phyloP scores from a whole-genome alignment of 2,329 filamentous ascomycete species.

The Colletotrichum sp. region DNA sequence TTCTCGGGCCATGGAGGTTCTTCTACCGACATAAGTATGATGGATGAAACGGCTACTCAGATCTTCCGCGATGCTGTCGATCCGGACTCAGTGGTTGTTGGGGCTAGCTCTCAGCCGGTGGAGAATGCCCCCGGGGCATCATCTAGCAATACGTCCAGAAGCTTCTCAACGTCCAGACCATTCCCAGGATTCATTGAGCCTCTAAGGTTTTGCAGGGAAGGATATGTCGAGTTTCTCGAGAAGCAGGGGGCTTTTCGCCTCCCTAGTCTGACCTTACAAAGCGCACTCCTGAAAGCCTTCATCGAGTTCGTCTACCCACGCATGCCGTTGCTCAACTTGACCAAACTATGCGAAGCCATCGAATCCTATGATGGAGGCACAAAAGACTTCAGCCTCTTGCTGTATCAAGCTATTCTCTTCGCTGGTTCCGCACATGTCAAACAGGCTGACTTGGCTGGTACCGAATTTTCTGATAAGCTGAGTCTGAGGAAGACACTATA shows the following conservation, averaged over 20 bases:
- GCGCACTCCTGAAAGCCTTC: neutral
- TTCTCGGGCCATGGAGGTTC: neutral
- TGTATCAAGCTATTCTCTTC: neutral
- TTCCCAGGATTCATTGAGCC: neutral
- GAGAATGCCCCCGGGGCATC: neutral
- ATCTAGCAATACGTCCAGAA: neutral
- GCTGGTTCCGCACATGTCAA: neutral
- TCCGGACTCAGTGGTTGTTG: neutral
- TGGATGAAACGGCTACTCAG: neutral
- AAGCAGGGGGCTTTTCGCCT: neutral
- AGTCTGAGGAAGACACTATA: neutral
- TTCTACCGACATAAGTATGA: neutral
- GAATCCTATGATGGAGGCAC: neutral
- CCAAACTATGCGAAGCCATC: neutral
- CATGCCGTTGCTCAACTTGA: neutral
- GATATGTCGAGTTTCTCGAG: neutral
- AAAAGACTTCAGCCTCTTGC: neutral
- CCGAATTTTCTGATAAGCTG: neutral
- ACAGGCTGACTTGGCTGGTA: neutral
- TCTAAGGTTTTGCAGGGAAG: accelerated
- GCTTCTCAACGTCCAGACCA: neutral
- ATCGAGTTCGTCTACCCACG: neutral
- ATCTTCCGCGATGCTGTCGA: neutral
- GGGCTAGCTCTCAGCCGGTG: neutral
- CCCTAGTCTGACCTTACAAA: neutral